These are phyloP conservation scores for Hydrangea macrophylla DNA, from an alignment of 148 eudicot genomes.

Conservation along the genomic window DNA sequence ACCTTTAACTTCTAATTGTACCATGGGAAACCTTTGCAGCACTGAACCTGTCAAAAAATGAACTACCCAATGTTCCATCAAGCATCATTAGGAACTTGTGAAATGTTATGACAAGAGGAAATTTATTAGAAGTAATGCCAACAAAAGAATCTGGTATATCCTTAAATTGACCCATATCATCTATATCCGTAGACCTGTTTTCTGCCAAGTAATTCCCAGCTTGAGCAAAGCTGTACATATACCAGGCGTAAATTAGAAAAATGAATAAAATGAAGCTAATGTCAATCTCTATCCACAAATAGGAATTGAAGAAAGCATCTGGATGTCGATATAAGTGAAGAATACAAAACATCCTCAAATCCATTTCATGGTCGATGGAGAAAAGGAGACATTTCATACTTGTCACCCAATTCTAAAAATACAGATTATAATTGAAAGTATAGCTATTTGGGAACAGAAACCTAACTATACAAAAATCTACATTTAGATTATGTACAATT, in stretches of 20 bases:
- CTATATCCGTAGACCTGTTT: conserved; percentile 20
- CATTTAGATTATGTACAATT: no score
- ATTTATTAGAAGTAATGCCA: conserved; percentile 30
- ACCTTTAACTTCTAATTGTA: conserved; percentile 18
- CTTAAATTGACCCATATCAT: conserved; percentile 40
- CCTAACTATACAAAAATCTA: no score
- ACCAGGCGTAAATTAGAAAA: neutral
- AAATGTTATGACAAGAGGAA: conserved; percentile 56
- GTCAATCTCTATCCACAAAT: neutral
- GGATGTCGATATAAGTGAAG: no score
- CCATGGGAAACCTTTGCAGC: conserved; percentile 13
- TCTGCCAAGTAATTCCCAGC: conserved; percentile 25
- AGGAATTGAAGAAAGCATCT: neutral
- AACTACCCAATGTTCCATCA: conserved; percentile 46
- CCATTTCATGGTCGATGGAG: neutral
- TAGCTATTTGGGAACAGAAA: no score
- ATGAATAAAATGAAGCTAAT: neutral
- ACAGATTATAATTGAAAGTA: no score
- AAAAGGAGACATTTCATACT: no score
- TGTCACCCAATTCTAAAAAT: no score
- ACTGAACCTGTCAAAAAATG: conserved; percentile 45
- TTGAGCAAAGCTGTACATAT: conserved; percentile 40
- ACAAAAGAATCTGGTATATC: conserved; percentile 61
- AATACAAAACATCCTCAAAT: no score
- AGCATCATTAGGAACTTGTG: conserved; percentile 61